Base-by-base conservation (phyloP, 1,139 yeast genomes). In the Kluyveromyces sp. region DNA sequence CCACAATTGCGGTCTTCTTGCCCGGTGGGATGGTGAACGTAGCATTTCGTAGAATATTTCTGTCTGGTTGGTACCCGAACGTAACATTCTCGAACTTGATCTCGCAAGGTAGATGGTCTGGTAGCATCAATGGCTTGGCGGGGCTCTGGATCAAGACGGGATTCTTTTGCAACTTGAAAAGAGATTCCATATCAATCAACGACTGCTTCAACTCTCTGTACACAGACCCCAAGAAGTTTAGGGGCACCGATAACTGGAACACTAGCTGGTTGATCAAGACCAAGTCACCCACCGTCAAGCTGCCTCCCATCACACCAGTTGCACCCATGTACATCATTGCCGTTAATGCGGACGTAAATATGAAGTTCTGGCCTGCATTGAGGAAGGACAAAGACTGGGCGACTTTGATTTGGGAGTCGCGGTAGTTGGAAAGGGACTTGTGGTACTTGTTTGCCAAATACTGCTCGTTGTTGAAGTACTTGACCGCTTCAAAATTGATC, bases 301-400 rank as follows among this genome's bases (percentile, higher is more conserved):
- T 68, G 0, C 97, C 97, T 3, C 77, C 68, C 8, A 89, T 81
- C 10, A 92, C 95, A 31, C 97, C 97, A 50, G 81, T 80, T 59
- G 97, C 89, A n/a, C 97, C 97, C 96, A 92, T 83, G 64, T 86
- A 92, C 98, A 92, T 94, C 95, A 94, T 92, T 2, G 83, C 89
- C 1, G 98, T 92, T 55, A 94, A 71, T 1, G 98, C 97, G 36
- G 86, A 68, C 0, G 97, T 86, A 67, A 94, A 92, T 31, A 92
- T 92, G 46, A 89, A 63, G 63, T 87, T 90, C 66, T 92, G 99
- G 3, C 98, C 98, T 0, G 95, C 76, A 58, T 92, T 92, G 53
- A 92, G 73, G 60, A 78, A 89, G 25, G 97, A 95, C 53, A 92
- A 72, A 0, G 97, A 90, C 2, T 96, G 89, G 3, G 96, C 96